Percentiles rank a stretch among this genome's conserved stretches.
Conservation (phyloP, 208 protist genomes). For the Novymonas esmeraldas region DNA sequence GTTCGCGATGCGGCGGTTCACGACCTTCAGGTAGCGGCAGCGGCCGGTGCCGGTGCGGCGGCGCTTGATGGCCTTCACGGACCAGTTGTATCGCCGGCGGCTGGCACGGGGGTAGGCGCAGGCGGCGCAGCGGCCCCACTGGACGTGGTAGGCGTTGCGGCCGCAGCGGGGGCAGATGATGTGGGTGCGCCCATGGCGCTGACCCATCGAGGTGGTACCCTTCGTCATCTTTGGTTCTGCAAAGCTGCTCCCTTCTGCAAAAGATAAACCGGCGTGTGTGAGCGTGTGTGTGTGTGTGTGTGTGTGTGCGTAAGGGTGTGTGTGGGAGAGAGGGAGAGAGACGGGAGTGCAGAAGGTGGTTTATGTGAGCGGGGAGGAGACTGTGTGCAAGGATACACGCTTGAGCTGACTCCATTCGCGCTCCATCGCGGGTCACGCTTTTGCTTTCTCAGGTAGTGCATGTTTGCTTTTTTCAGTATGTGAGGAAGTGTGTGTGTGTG, state of each 20-base stretch:
- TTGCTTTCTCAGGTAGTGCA: too few species aligned
- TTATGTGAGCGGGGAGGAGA: not conserved
- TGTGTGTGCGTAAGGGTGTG: not conserved
- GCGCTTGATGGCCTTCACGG: conserved; percentile 97
- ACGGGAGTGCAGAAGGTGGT: not conserved
- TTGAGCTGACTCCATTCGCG: too few species aligned
- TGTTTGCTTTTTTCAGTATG: not conserved
- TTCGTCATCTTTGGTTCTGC: conserved; percentile 63
- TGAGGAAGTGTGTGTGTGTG: not conserved
- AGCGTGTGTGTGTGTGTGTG: not conserved
- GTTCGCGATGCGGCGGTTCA: conserved; percentile 97
- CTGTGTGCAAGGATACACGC: not conserved
- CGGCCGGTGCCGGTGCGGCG: conserved; percentile 98
- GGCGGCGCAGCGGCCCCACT: conserved; percentile 97
- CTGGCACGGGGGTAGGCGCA: conserved; percentile 98
- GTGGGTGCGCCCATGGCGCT: conserved; percentile 94
- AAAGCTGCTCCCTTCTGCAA: not conserved
- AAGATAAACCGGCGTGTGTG: too few species aligned
- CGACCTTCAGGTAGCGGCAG: conserved; percentile 97
- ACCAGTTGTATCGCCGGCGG: conserved; percentile 98
- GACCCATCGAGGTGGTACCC: conserved; percentile 87
- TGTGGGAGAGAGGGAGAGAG: not conserved
- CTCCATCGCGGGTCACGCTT: too few species aligned
- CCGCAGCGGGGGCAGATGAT: conserved; percentile 98
- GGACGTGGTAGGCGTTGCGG: conserved; percentile 96